Conservation (phyloP, 306 rosid species). For the Gastrolobium villosum region DNA sequence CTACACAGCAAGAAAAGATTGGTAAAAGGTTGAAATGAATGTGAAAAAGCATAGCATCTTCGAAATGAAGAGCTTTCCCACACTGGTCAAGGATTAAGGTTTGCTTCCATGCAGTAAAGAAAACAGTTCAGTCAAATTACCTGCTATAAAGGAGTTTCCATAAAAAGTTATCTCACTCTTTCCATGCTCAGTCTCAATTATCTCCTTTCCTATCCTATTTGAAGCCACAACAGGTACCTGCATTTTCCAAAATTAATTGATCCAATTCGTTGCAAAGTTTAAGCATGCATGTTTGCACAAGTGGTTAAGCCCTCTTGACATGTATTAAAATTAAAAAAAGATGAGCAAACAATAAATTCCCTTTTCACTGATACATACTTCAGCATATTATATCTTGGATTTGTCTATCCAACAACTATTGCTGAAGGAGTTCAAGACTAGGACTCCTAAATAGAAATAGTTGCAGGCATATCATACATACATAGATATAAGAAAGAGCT, state of each 20-base stretch:
- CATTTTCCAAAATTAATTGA: slow-evolving; percentile 47
- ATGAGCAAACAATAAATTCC: slow-evolving; percentile 26
- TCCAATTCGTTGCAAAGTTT: neutral
- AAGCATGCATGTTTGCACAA: neutral
- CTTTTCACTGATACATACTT: neutral
- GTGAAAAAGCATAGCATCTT: slow-evolving; percentile 13
- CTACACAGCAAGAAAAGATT: slow-evolving; percentile 8
- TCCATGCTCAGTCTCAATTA: slow-evolving; percentile 89
- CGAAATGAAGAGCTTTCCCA: slow-evolving; percentile 28
- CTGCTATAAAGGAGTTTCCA: slow-evolving; percentile 96
- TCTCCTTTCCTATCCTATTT: slow-evolving; percentile 90
- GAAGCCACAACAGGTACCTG: slow-evolving; percentile 97
- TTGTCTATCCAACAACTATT: slow-evolving; percentile 22
- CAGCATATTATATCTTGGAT: neutral
- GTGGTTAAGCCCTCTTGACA: slow-evolving; percentile 2
- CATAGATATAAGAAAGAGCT: neutral
- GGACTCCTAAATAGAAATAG: slow-evolving; percentile 16
- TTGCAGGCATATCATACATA: neutral
- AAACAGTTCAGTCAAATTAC: slow-evolving; percentile 55
- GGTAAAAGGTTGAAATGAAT: neutral
- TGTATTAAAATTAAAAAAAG: neutral
- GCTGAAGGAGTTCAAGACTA: slow-evolving; percentile 26
- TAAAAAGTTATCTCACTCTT: slow-evolving; percentile 81
- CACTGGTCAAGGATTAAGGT: neutral
- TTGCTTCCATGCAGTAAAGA: neutral